Evolutionary conservation across 495 filamentous ascomycete genomes (phyloP).

Genomic region (Poronia punctata): DNA sequence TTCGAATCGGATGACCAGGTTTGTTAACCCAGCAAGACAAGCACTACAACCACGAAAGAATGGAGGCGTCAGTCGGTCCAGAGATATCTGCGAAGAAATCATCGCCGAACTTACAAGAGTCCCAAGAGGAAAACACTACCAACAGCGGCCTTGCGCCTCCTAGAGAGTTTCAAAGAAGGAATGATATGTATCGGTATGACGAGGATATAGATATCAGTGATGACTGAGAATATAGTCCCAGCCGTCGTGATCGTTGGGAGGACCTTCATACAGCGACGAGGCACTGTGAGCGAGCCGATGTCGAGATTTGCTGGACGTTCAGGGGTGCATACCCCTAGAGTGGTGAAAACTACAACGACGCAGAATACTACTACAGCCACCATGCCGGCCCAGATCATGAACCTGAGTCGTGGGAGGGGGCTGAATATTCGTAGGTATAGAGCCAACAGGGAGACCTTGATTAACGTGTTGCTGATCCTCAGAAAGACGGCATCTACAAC

Average conservation of each 20-base stretch:
- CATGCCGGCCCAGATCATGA: slow-evolving; percentile 14
- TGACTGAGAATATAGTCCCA: slow-evolving; percentile 7
- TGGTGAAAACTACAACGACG: slow-evolving; percentile 6
- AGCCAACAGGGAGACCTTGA: slow-evolving; percentile 13
- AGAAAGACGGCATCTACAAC: slow-evolving; percentile 9
- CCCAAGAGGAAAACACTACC: slow-evolving; percentile 13
- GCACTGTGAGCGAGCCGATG: slow-evolving; percentile 9
- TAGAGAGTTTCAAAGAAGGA: slow-evolving; percentile 9
- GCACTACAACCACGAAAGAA: background rate
- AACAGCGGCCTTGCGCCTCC: slow-evolving; percentile 11
- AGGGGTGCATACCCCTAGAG: slow-evolving; percentile 20
- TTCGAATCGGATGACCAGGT: background rate
- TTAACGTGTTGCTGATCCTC: slow-evolving; percentile 9
- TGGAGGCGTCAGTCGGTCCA: background rate
- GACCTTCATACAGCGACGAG: slow-evolving; percentile 4
- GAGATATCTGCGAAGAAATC: no score
- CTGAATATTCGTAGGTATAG: slow-evolving; percentile 13
- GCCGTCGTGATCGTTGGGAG: slow-evolving; percentile 6
- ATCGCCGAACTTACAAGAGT: slow-evolving; percentile 11
- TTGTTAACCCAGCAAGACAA: slow-evolving; percentile 1
- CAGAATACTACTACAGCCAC: slow-evolving; percentile 6
- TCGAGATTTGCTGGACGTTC: slow-evolving; percentile 30
- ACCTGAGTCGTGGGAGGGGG: slow-evolving; percentile 6
- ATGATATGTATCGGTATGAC: slow-evolving; percentile 12
- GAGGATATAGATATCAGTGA: slow-evolving; percentile 15